phyloP scores from a whole-genome alignment of 2,329 filamentous ascomycete genomes.

The Cadophora luteo-olivacea region DNA sequence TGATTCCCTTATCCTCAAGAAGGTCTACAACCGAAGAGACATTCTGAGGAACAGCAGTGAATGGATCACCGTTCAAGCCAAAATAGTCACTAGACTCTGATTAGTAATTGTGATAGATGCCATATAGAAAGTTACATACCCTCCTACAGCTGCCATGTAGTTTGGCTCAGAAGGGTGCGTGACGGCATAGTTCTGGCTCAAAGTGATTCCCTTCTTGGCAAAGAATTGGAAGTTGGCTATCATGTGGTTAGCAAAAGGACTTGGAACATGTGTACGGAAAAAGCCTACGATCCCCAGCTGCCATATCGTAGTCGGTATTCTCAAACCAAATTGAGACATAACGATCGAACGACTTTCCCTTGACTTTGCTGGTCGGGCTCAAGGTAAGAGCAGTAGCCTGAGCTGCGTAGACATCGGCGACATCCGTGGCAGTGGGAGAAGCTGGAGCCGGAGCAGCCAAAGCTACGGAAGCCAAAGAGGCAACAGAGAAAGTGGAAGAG shows the following conservation, averaged over 20 bases:
- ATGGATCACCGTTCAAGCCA: conserved; percentile 73
- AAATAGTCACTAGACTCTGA: conserved; percentile 56
- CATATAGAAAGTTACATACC: conserved; percentile 42
- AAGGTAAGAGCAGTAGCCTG: conserved; percentile 65
- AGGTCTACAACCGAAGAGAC: conserved; percentile 73
- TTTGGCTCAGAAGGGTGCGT: conserved; percentile 81
- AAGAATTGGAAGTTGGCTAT: conserved; percentile 61
- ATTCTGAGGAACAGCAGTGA: conserved; percentile 63
- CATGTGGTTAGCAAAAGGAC: not conserved
- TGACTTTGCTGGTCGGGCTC: conserved; percentile 67
- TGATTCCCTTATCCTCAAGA: conserved; percentile 67
- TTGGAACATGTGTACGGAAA: not conserved
- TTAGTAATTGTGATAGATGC: conserved; percentile 24
- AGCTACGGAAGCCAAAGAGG: conserved; percentile 40
- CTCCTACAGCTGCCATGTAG: conserved; percentile 71
- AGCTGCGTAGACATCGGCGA: conserved; percentile 58
- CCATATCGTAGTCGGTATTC: conserved; percentile 74
- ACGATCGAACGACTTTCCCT: conserved; percentile 75
- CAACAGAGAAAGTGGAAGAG: conserved; percentile 33
- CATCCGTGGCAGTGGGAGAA: conserved; percentile 55
- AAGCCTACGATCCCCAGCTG: conserved; percentile 64
- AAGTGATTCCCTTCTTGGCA: conserved; percentile 65
- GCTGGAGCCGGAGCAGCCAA: conserved; percentile 36
- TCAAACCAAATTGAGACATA: conserved; percentile 79
- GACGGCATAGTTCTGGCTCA: conserved; percentile 65